Conservation (phyloP, 495 filamentous ascomycete genomes). For the Daldinia bambusicola region DNA sequence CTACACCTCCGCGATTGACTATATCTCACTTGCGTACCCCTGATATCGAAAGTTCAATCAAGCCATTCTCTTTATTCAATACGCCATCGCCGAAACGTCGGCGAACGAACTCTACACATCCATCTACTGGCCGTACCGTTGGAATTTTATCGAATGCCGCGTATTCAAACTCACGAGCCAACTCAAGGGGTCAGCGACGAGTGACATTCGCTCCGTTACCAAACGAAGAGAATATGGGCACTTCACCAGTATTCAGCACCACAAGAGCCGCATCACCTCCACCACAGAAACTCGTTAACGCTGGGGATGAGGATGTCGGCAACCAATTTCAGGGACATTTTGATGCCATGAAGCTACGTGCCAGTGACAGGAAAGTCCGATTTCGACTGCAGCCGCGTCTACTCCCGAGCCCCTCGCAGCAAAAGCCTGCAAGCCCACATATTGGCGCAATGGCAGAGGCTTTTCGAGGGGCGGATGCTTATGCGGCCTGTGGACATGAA, state of each 20-base stretch:
- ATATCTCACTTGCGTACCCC: conserved; percentile 25
- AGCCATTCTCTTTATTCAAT: conserved; percentile 44
- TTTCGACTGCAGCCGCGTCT: conserved; percentile 34
- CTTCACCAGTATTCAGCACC: conserved; percentile 1
- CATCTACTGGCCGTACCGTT: conserved; percentile 4
- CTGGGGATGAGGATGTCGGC: conserved; percentile 35
- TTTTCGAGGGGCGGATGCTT: conserved; percentile 49
- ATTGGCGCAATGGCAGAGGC: conserved; percentile 55
- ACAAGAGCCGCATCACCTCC: conserved; percentile 43
- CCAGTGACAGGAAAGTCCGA: conserved; percentile 22
- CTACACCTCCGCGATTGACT: conserved; percentile 26
- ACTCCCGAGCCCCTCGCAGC: conserved; percentile 56
- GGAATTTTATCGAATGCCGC: conserved; percentile 30
- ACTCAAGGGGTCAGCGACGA: conserved; percentile 21
- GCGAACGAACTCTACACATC: conserved; percentile 8
- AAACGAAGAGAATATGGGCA: conserved; percentile 17
- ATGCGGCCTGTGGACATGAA: conserved; percentile 2
- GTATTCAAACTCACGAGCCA: conserved; percentile 13
- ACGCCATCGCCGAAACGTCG: conserved; percentile 33
- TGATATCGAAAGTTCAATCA: conserved; percentile 42
- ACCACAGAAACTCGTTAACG: conserved; percentile 22
- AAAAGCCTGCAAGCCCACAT: conserved; percentile 50
- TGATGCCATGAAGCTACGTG: conserved; percentile 46
- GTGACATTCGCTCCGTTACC: conserved; percentile 42
- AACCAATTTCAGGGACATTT: conserved; percentile 51